Evolutionary conservation across 1,139 yeast genomes (phyloP).

Genomic region (Suhomyces maxii): DNA sequence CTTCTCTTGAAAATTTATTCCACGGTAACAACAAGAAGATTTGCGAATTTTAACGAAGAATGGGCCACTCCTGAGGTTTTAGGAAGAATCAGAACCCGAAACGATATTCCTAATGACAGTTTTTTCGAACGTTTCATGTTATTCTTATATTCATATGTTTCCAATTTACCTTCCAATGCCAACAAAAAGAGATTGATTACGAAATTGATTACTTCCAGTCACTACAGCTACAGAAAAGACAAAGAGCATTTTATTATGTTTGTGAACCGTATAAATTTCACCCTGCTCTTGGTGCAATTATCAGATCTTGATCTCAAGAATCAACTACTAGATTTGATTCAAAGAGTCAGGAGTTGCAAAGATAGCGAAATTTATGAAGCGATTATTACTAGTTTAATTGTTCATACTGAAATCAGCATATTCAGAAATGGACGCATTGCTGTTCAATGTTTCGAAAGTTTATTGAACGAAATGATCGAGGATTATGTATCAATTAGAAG

Average conservation of each 20-base stretch:
- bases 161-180: slow-evolving; percentile 27
- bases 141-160: slow-evolving; percentile 34
- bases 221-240: slow-evolving; percentile 29
- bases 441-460: slow-evolving; percentile 18
- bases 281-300: slow-evolving; percentile 34
- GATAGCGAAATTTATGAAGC: slow-evolving; percentile 29
- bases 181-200: slow-evolving; percentile 36
- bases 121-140: slow-evolving; percentile 43
- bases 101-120: slow-evolving; percentile 35
- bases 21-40: slow-evolving; percentile 33
- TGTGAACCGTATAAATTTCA: slow-evolving; percentile 39
- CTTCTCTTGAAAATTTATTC: slow-evolving; percentile 31
- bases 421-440: slow-evolving; percentile 21
- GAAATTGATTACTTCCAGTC: slow-evolving; percentile 42
- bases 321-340: slow-evolving; percentile 30
- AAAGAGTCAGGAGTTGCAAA: slow-evolving; percentile 22
- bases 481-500: slow-evolving; percentile 7
- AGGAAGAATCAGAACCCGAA: slow-evolving; percentile 26
- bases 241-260: slow-evolving; percentile 33
- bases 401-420: slow-evolving; percentile 22
- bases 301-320: slow-evolving; percentile 35
- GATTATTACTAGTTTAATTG: slow-evolving; percentile 25
- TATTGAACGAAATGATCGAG: slow-evolving; percentile 12
- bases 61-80: slow-evolving; percentile 25
- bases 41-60: slow-evolving; percentile 43